A percentile compares a stretch with the other conserved stretches of the same genome.
Conservation (phyloP, 148 eudicot species). For the Silene conica region DNA sequence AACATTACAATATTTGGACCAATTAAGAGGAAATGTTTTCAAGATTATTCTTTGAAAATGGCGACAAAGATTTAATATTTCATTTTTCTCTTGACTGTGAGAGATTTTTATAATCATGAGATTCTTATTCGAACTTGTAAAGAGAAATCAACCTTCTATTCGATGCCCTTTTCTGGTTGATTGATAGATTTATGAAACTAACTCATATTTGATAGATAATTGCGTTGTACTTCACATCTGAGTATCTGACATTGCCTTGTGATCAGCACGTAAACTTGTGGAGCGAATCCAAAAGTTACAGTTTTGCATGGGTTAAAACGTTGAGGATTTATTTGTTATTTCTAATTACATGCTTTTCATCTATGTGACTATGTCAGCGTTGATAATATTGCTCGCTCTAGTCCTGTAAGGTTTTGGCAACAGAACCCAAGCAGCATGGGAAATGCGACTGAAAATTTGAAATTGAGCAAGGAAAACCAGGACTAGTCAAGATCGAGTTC, state of each 20-base stretch:
- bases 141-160: neutral
- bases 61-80: too few relatives aligned
- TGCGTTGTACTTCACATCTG: neutral
- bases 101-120: too few relatives aligned
- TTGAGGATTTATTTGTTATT: neutral
- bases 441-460: neutral
- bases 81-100: too few relatives aligned
- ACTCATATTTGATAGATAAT: neutral
- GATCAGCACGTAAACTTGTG: neutral
- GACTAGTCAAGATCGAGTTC: neutral
- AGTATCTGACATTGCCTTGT: neutral
- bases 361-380: neutral
- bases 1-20: too few relatives aligned
- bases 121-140: neutral
- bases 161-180: neutral
- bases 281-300: neutral
- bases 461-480: neutral
- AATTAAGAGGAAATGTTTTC: too few relatives aligned
- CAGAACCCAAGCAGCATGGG: neutral
- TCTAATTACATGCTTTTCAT: neutral
- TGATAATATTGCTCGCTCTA: neutral
- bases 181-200: neutral
- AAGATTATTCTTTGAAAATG: too few relatives aligned
- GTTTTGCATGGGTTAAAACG: neutral
- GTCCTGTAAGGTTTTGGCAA: neutral